A percentile compares a stretch with the other conserved stretches of the same genome.
Evolutionary conservation across 2,329 filamentous ascomycete species (phyloP).

Genomic region (Elsinoe necatrix): DNA sequence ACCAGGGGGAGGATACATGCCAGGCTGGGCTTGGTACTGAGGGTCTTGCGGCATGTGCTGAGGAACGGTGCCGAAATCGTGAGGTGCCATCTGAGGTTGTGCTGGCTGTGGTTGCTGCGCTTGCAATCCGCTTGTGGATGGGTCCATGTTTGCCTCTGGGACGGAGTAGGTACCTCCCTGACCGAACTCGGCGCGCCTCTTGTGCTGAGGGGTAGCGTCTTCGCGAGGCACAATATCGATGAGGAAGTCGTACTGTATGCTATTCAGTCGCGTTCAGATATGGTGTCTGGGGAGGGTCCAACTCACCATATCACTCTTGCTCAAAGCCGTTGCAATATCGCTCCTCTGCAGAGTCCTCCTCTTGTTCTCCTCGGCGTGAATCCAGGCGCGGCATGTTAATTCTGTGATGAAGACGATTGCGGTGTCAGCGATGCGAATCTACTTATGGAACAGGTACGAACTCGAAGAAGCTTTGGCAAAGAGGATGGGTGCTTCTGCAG

Average conservation of each 20-base stretch:
- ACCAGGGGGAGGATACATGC: conserved; percentile 75
- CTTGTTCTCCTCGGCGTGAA: conserved; percentile 98
- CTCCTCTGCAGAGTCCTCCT: conserved; percentile 87
- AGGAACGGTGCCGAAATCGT: conserved; percentile 28
- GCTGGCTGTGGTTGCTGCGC: conserved; percentile 22
- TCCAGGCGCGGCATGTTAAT: conserved; percentile 98
- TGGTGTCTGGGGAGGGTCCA: background rate
- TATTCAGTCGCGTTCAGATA: background rate
- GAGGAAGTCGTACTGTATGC: conserved; percentile 71
- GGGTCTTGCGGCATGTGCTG: conserved; percentile 29
- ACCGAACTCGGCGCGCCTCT: conserved; percentile 47
- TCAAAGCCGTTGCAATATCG: conserved; percentile 89
- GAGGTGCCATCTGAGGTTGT: conserved; percentile 25
- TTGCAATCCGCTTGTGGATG: conserved; percentile 28
- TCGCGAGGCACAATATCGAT: conserved; percentile 98
- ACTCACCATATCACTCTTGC: conserved; percentile 81
- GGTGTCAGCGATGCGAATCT: too few species aligned
- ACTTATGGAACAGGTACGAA: conserved; percentile 95
- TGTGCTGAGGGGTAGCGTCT: conserved; percentile 78
- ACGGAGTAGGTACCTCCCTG: conserved; percentile 36
- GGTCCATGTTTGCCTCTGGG: conserved; percentile 43
- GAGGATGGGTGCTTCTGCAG: conserved; percentile 90
- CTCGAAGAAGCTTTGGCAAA: conserved; percentile 76
- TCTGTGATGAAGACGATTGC: conserved; percentile 49
- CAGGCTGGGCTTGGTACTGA: conserved; percentile 62